These are phyloP conservation scores for Escovopsis sp. DNA, from an alignment of 2,329 filamentous ascomycete species.

Conservation along the genomic window DNA sequence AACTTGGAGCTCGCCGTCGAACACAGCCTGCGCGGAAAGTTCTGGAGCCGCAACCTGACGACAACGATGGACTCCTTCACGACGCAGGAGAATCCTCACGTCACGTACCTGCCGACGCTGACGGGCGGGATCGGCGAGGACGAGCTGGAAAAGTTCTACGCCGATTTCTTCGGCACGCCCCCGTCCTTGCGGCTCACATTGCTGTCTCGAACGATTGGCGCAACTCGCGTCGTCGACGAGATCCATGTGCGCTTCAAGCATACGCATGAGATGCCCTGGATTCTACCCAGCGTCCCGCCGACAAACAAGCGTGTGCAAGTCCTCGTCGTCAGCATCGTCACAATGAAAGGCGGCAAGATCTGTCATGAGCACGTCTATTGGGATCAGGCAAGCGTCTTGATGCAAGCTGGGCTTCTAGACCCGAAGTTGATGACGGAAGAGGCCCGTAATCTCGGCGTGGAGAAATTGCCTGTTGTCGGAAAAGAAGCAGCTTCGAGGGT, in stretches of 20 bases:
- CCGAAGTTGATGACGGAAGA: slow-evolving; percentile 21
- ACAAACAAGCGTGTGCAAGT: slow-evolving; percentile 37
- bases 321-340: slow-evolving; percentile 44
- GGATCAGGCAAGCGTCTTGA: slow-evolving; percentile 46
- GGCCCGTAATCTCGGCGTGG: slow-evolving; percentile 20
- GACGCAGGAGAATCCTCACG: slow-evolving; percentile 50
- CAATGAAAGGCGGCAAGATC: slow-evolving; percentile 42
- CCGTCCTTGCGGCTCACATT: slow-evolving; percentile 44
- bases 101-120: slow-evolving; percentile 52
- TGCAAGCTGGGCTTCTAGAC: slow-evolving; percentile 43
- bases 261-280: slow-evolving; percentile 42
- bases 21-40: slow-evolving; percentile 47
- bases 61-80: slow-evolving; percentile 46
- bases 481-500: slow-evolving; percentile 24
- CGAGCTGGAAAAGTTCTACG: slow-evolving; percentile 48
- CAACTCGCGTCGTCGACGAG: slow-evolving; percentile 51
- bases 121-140: slow-evolving; percentile 48
- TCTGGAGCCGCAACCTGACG: slow-evolving; percentile 41
- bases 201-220: slow-evolving; percentile 48
- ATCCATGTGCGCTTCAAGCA: slow-evolving; percentile 45
- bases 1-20: slow-evolving; percentile 53
- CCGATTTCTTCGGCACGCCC: slow-evolving; percentile 50
- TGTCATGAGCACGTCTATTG: slow-evolving; percentile 51
- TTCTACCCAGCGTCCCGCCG: slow-evolving; percentile 43
- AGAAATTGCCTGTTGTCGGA: slow-evolving; percentile 25